Evolutionary conservation across 169 alveolate genomes (phyloP).

Genomic region (Babesia ovis): DNA sequence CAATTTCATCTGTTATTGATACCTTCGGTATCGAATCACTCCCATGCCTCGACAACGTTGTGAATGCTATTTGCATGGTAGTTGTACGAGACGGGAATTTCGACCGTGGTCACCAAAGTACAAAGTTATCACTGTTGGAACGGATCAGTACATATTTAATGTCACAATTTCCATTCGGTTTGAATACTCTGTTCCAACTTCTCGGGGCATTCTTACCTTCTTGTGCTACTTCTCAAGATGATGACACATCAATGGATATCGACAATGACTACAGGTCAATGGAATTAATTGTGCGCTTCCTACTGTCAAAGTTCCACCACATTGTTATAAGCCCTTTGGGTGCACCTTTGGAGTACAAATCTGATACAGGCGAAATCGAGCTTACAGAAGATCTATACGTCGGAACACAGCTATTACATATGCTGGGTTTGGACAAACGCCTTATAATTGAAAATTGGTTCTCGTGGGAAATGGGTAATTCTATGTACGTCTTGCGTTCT

Average conservation of each 20-base stretch:
- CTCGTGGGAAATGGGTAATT: slow-evolving; percentile 26
- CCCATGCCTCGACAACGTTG: slow-evolving; percentile 11
- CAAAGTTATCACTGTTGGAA: slow-evolving; percentile 12
- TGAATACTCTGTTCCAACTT: slow-evolving; percentile 26
- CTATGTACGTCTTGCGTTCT: slow-evolving; percentile 3
- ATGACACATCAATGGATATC: neutral
- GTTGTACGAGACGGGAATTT: neutral
- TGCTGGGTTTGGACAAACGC: slow-evolving; percentile 37
- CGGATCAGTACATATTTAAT: slow-evolving; percentile 6
- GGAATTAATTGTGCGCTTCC: slow-evolving; percentile 1
- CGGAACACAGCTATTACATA: slow-evolving; percentile 22
- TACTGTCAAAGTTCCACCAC: slow-evolving; percentile 7
- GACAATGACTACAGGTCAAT: slow-evolving; percentile 10
- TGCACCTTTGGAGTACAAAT: slow-evolving; percentile 16
- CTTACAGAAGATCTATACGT: slow-evolving; percentile 10
- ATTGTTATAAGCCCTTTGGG: slow-evolving; percentile 16
- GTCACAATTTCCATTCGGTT: slow-evolving; percentile 30
- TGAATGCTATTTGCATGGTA: neutral
- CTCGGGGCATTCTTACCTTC: slow-evolving; percentile 33
- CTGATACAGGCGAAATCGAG: slow-evolving; percentile 27
- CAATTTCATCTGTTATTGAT: neutral
- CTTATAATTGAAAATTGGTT: slow-evolving; percentile 10
- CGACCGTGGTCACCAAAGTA: slow-evolving; percentile 1
- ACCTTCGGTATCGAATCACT: slow-evolving; percentile 1
- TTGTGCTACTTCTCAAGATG: neutral